Percentiles rank a stretch among this genome's conserved stretches.
Evolutionary conservation across 2,329 filamentous ascomycete species (phyloP).

Genomic region (Aspergillus calidoustus): DNA sequence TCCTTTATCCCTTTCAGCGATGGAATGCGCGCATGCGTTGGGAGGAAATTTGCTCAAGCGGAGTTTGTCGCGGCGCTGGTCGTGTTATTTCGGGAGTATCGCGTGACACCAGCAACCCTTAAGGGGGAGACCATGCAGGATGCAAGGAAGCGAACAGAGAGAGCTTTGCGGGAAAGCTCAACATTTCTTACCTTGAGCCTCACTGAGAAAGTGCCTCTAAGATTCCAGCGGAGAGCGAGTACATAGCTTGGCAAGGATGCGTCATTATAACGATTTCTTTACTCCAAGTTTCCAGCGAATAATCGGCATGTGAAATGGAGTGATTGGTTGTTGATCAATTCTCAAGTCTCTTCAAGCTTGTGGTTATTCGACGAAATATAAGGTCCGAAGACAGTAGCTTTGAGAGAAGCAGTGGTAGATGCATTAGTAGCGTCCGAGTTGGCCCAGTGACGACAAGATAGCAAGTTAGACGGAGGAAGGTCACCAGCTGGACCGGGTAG

Average conservation of each 20-base stretch:
- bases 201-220: background rate
- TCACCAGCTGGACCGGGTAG: background rate
- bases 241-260: background rate
- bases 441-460: constrained; percentile 4
- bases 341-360: background rate
- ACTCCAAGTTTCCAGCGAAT: background rate
- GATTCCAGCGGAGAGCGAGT: background rate
- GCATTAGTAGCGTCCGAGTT: background rate
- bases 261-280: background rate
- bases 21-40: constrained; percentile 27
- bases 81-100: constrained; percentile 23
- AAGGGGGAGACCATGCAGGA: background rate
- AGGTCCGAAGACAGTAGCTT: background rate
- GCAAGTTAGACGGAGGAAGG: background rate
- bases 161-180: background rate
- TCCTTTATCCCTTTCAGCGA: constrained; percentile 32
- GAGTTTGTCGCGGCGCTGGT: constrained; percentile 28
- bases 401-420: background rate
- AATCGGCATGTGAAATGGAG: background rate
- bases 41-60: constrained; percentile 33
- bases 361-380: background rate
- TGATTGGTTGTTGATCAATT: too few relatives aligned
- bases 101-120: constrained; percentile 1
- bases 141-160: background rate
- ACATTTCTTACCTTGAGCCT: background rate